These are phyloP conservation scores for Centrapalus pauciflorus DNA, from an alignment of 129 eudicot genomes.

Conservation along the genomic window DNA sequence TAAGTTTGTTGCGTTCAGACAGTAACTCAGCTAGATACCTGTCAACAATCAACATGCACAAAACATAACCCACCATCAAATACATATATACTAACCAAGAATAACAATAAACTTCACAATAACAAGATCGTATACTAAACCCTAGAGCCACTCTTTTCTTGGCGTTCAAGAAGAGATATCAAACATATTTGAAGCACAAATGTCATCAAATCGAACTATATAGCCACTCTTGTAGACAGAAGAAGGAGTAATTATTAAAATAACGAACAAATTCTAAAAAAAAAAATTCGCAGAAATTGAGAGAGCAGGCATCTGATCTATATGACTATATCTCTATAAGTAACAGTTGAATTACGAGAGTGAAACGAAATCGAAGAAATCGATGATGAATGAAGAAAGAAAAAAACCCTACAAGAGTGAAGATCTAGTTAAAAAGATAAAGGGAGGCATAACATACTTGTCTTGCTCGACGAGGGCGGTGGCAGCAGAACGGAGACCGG, in stretches of 20 bases:
- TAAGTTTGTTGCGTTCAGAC: slow-evolving; percentile 71
- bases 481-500: slow-evolving; percentile 30
- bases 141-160: neutral
- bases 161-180: neutral
- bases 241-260: no score
- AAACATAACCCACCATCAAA: neutral
- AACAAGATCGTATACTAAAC: neutral
- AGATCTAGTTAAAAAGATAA: neutral
- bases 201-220: neutral
- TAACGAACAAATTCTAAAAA: no score
- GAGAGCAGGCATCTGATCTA: slow-evolving; percentile 14
- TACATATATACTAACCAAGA: neutral
- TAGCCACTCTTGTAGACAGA: neutral
- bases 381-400: neutral
- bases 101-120: neutral
- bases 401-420: neutral
- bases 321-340: no score
- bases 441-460: slow-evolving; percentile 14
- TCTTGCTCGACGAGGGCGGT: slow-evolving; percentile 35
- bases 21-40: slow-evolving; percentile 71
- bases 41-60: slow-evolving; percentile 19
- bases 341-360: slow-evolving; percentile 3
- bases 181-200: neutral
- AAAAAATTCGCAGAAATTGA: no score
- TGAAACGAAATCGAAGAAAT: neutral